Percentiles rank a stretch among this genome's conserved stretches.
These are phyloP conservation scores for Dryadomyces quercivorus DNA, from an alignment of 2,329 filamentous ascomycete genomes.

Conservation along the genomic window DNA sequence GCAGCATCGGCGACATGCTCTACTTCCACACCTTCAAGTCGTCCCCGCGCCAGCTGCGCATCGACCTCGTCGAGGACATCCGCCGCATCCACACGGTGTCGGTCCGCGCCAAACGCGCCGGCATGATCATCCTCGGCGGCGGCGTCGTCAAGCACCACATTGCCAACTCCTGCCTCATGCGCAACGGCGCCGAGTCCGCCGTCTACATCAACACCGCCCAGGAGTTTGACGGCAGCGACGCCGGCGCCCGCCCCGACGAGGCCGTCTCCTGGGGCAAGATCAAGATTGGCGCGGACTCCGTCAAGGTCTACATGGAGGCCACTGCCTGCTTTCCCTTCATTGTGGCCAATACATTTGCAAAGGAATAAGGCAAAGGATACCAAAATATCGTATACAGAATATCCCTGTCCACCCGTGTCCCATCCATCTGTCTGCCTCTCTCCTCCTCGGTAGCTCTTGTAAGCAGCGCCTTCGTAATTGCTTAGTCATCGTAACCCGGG, in stretches of 20 bases:
- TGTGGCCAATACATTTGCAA: slow-evolving; percentile 55
- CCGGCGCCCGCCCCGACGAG: slow-evolving; percentile 87
- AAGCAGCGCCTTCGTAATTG: too few species aligned
- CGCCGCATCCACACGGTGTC: slow-evolving; percentile 85
- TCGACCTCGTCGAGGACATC: slow-evolving; percentile 92
- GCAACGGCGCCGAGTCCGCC: slow-evolving; percentile 91
- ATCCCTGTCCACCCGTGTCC: too few species aligned
- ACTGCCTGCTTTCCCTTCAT: slow-evolving; percentile 55
- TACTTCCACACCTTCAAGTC: slow-evolving; percentile 96
- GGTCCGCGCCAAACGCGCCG: slow-evolving; percentile 73
- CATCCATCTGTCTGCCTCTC: too few species aligned
- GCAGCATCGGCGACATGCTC: slow-evolving; percentile 92
- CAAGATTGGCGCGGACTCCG: slow-evolving; percentile 72
- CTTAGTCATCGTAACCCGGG: too few species aligned
- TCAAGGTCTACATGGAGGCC: slow-evolving; percentile 65
- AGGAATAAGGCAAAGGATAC: slow-evolving; percentile 14
- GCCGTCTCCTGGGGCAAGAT: slow-evolving; percentile 99
- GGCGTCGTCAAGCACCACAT: slow-evolving; percentile 98
- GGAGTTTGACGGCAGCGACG: slow-evolving; percentile 96
- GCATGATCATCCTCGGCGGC: slow-evolving; percentile 92
- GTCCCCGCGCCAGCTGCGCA: slow-evolving; percentile 65
- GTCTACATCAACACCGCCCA: slow-evolving; percentile 97
- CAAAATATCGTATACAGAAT: too few species aligned
- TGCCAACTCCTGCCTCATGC: slow-evolving; percentile 93
- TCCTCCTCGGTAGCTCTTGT: too few species aligned